Evolutionary conservation across 768 basidiomycete genomes (phyloP).

Genomic region (Multifurca ochricompacta): DNA sequence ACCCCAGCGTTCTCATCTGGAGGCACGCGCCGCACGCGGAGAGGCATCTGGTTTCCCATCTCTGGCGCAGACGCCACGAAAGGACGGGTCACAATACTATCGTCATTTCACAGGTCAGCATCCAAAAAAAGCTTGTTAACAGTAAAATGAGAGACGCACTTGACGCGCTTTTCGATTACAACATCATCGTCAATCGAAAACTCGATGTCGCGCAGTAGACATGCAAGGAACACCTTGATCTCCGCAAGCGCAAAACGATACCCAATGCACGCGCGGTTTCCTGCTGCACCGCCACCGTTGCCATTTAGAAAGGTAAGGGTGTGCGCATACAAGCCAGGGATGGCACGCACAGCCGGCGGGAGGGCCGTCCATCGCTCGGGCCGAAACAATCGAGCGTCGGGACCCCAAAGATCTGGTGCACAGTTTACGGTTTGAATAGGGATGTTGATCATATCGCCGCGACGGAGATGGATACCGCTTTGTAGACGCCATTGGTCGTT

Average conservation of each 20-base stretch:
- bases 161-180: slow-evolving; percentile 56
- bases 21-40: slow-evolving; percentile 36
- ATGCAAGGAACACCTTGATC: slow-evolving; percentile 57
- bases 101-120: slow-evolving; percentile 2
- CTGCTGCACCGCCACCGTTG: slow-evolving; percentile 40
- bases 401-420: slow-evolving; percentile 49
- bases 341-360: slow-evolving; percentile 30
- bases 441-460: slow-evolving; percentile 51
- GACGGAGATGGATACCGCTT: slow-evolving; percentile 17
- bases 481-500: slow-evolving; percentile 1
- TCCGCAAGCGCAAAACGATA: slow-evolving; percentile 53
- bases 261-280: slow-evolving; percentile 47
- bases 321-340: slow-evolving; percentile 47
- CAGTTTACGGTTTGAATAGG: slow-evolving; percentile 56
- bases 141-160: slow-evolving; percentile 37
- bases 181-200: slow-evolving; percentile 43
- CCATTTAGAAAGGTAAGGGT: slow-evolving; percentile 51
- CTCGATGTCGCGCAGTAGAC: slow-evolving; percentile 49
- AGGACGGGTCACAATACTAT: slow-evolving; percentile 48
- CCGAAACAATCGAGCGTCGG: slow-evolving; percentile 54
- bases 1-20: neutral
- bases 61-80: slow-evolving; percentile 48
- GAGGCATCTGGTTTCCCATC: slow-evolving; percentile 54
- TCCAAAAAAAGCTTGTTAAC: slow-evolving; percentile 19
- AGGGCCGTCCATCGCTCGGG: slow-evolving; percentile 47